These are phyloP conservation scores for Beauveria asiatica DNA, from an alignment of 2,329 filamentous ascomycete species.

Conservation along the genomic window DNA sequence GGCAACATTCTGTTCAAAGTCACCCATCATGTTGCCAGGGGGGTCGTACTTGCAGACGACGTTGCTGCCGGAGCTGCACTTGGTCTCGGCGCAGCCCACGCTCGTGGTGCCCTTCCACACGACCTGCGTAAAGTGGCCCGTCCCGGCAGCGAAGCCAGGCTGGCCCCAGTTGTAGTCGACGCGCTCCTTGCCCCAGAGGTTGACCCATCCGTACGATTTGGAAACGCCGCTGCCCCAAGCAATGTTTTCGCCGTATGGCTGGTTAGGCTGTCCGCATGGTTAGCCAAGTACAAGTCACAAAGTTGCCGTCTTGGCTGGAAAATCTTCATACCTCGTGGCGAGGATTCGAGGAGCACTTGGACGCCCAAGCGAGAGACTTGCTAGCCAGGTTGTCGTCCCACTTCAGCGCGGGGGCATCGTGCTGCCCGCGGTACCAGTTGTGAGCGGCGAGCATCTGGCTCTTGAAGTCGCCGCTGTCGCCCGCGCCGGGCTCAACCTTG, in stretches of 20 bases:
- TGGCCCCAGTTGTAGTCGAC: constrained; percentile 48
- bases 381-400: constrained; percentile 1
- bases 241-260: constrained; percentile 8
- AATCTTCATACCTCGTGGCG: constrained; percentile 6
- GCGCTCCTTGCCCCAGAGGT: constrained; percentile 32
- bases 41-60: constrained; percentile 8
- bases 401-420: background rate
- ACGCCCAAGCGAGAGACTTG: background rate
- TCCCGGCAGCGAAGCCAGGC: constrained; percentile 48
- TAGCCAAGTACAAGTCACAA: background rate
- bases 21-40: constrained; percentile 1
- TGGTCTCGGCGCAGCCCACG: constrained; percentile 43
- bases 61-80: constrained; percentile 11
- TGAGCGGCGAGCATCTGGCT: constrained; percentile 1
- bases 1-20: constrained; percentile 3
- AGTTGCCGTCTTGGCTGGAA: background rate
- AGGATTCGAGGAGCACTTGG: background rate
- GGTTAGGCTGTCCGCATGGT: background rate
- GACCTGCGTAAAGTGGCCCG: constrained; percentile 66
- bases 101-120: constrained; percentile 58
- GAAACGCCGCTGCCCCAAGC: background rate
- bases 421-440: constrained; percentile 10
- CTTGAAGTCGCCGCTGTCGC: background rate
- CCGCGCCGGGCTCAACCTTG: background rate
- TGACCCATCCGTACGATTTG: background rate